Evolutionary conservation across 495 filamentous ascomycete genomes (phyloP), one percentile per base, ranked within the genome.

Genomic region (Beverwykella pulmonaria): DNA sequence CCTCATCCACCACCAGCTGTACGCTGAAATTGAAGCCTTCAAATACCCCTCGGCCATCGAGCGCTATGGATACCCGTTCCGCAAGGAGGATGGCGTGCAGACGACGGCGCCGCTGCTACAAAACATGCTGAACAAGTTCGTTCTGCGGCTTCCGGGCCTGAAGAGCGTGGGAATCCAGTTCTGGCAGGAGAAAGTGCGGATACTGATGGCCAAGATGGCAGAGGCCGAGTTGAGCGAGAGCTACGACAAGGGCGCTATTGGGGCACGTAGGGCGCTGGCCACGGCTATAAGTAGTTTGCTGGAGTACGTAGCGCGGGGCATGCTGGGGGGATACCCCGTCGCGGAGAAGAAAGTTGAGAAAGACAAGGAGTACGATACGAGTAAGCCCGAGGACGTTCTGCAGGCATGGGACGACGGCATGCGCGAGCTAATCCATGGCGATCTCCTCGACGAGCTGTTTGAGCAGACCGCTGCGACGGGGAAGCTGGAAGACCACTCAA

Each of bases 211-310:
- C 47, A 80, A 82, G 46, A 74, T 89, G n/a, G 81, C 75, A 2
- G 78, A 83, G 17, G 84, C 82, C 19, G 82, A 87, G 27, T 76
- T 89, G 27, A 87, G 84, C 27, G 86, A 89, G 68, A 88, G 86
- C 72, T 90, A 88, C 69, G 87, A 90, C 70, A 88, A 88, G 71
- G 87, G 86, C 6, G 77, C 80, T 7, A 68, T 90, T 34, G 86
- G 87, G 14, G 82, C 82, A 63, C 80, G 87, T 52, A 89, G 87
- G 72, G 85, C 86, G 10, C 77, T 90, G 26, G 84, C 86, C 7
- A 88, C 87, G 27, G 87, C 84, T 12, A 80, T 83, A 17, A 84
- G 84, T 20, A 81, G 80, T 2, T 70, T 90, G 58, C 79, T 88
- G 60, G 87, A 89, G 70, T 79, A 81, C 53, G 77, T 86, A 0